These are phyloP conservation scores for Fusarium sulawesiense DNA, from an alignment of 2,329 filamentous ascomycete species.

Conservation along the genomic window DNA sequence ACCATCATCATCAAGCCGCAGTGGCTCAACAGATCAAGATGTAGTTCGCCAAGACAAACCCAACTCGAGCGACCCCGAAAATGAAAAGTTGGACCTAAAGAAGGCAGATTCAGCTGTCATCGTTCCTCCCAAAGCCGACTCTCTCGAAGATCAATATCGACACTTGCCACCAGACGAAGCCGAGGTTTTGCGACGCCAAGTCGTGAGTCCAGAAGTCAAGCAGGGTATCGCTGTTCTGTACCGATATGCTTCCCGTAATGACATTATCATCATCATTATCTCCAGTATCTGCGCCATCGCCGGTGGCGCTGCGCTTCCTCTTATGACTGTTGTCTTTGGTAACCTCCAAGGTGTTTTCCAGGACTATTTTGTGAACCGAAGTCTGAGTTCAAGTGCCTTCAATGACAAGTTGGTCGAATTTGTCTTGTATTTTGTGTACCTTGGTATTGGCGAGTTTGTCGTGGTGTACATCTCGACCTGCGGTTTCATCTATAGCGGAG, in stretches of 20 bases:
- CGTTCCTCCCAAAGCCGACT: conserved; percentile 48
- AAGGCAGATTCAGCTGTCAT: conserved; percentile 60
- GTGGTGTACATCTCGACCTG: conserved; percentile 82
- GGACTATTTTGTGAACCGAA: conserved; percentile 62
- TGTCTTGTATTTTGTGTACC: conserved; percentile 86
- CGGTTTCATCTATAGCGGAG: conserved; percentile 88
- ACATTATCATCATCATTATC: conserved; percentile 71
- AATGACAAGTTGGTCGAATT: conserved; percentile 67
- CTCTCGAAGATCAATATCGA: conserved; percentile 64
- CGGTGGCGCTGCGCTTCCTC: conserved; percentile 78
- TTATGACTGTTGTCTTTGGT: conserved; percentile 87
- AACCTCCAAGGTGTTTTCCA: conserved; percentile 79
- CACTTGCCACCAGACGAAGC: conserved; percentile 75
- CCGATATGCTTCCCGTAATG: conserved; percentile 75
- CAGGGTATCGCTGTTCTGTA: conserved; percentile 74
- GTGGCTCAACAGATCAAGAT: conserved; percentile 50
- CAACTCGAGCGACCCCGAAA: conserved; percentile 19
- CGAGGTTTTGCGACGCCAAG: conserved; percentile 74
- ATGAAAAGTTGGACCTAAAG: conserved; percentile 47
- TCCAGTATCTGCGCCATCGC: conserved; percentile 74
- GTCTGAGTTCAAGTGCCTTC: conserved; percentile 66
- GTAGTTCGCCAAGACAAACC: conserved; percentile 23
- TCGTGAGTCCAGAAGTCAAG: conserved; percentile 72
- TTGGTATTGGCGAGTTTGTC: conserved; percentile 83
- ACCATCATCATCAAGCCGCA: conserved; percentile 51